Evolutionary conservation across 1,284 basidiomycete species (phyloP).

Genomic region (Lentinus polychrous): DNA sequence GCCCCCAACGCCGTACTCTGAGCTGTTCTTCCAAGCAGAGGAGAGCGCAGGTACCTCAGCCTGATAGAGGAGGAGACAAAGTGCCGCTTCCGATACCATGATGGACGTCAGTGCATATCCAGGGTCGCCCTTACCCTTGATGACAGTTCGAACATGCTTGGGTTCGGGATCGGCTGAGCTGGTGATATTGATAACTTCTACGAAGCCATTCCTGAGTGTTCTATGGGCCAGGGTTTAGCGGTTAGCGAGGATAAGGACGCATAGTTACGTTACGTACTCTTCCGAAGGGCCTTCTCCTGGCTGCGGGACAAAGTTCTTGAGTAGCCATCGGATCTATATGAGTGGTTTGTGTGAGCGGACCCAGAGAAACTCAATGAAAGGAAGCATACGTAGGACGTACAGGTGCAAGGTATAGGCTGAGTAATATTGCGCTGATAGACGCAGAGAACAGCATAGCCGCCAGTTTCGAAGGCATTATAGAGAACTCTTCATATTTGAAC

Average conservation of each 20-base stretch:
- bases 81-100: conserved; percentile 71
- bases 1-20: conserved; percentile 58
- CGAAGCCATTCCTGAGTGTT: conserved; percentile 46
- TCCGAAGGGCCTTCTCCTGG: conserved; percentile 60
- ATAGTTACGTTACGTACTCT: conserved; percentile 32
- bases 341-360: conserved; percentile 2
- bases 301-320: conserved; percentile 42
- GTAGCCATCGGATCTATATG: conserved; percentile 48
- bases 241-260: no score
- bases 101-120: conserved; percentile 71
- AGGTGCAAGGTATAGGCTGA: conserved; percentile 31
- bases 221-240: conserved; percentile 25
- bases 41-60: conserved; percentile 35
- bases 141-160: conserved; percentile 52
- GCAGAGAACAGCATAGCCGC: conserved; percentile 37
- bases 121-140: conserved; percentile 69
- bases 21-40: neutral
- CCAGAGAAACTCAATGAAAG: neutral
- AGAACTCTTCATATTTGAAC: conserved; percentile 74
- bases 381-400: conserved; percentile 24
- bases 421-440: conserved; percentile 24
- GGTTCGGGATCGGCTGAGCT: conserved; percentile 24
- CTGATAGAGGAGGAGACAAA: conserved; percentile 54
- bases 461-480: conserved; percentile 35
- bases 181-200: conserved; percentile 54